Conservation (phyloP, 2,329 filamentous ascomycete species). For the Aspergillus jensenii region DNA sequence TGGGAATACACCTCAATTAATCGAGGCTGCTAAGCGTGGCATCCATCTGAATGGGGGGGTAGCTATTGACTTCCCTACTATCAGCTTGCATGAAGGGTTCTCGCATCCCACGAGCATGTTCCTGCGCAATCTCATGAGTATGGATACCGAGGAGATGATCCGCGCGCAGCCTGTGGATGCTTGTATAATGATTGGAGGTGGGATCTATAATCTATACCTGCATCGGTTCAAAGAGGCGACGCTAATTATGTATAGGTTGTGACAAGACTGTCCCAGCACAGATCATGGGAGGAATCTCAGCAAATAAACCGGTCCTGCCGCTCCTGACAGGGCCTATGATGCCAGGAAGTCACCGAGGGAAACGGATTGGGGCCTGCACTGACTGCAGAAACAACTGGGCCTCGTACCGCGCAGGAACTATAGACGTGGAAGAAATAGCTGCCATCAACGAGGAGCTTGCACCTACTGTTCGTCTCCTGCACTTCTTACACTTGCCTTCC, state of each 20-base stretch:
- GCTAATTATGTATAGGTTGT: no score
- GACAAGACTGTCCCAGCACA: no score
- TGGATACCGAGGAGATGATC: constrained; percentile 80
- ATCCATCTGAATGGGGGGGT: no score
- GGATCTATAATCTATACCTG: constrained; percentile 10
- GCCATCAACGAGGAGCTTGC: constrained; percentile 71
- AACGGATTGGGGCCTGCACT: constrained; percentile 62
- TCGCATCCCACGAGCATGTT: constrained; percentile 73
- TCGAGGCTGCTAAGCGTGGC: no score
- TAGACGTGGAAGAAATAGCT: constrained; percentile 71
- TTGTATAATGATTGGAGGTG: constrained; percentile 66
- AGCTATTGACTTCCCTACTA: constrained; percentile 68
- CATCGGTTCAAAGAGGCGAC: no score
- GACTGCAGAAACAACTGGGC: constrained; percentile 76
- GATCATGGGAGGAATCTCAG: no score
- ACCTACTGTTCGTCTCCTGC: constrained; percentile 61
- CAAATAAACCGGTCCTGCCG: no score
- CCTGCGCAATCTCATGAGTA: constrained; percentile 71
- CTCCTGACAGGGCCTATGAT: no score
- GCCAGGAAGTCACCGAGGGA: no score
- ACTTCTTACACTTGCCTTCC: no score
- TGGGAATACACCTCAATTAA: no score
- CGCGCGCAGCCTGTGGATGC: constrained; percentile 69
- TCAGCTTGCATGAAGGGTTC: constrained; percentile 70
- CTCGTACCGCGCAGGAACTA: constrained; percentile 62